Percentiles rank a stretch among this genome's conserved stretches.
phyloP scores from a whole-genome alignment of 2,329 filamentous ascomycete species.

The Didymella sp. region DNA sequence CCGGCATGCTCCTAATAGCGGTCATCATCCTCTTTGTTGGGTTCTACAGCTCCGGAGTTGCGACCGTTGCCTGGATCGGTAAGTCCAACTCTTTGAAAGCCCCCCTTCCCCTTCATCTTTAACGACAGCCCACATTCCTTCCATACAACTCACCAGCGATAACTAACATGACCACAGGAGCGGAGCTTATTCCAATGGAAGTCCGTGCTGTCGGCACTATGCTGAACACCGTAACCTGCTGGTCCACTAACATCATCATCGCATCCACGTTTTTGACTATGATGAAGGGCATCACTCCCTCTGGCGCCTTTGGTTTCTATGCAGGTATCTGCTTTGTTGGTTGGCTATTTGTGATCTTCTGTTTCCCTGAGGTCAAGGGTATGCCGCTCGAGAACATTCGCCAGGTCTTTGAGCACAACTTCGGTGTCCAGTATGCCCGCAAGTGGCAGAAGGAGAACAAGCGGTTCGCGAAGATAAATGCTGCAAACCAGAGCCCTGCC shows the following conservation, averaged over 20 bases:
- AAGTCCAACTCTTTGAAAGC: constrained; percentile 7
- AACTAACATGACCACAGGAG: not conserved
- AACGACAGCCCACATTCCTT: not conserved
- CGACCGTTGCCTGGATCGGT: constrained; percentile 47
- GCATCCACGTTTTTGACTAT: constrained; percentile 49
- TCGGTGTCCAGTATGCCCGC: constrained; percentile 45
- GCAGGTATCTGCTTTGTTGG: constrained; percentile 47
- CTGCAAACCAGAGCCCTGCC: constrained; percentile 24
- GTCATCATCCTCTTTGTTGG: constrained; percentile 49
- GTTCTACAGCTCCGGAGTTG: constrained; percentile 45
- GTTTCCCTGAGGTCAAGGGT: constrained; percentile 48
- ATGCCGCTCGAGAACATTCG: constrained; percentile 48
- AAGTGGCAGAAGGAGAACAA: constrained; percentile 50
- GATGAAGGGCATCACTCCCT: constrained; percentile 50
- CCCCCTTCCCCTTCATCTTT: not conserved
- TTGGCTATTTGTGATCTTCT: constrained; percentile 47
- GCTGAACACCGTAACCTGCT: constrained; percentile 44
- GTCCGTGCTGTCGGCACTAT: constrained; percentile 50
- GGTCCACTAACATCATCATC: constrained; percentile 48
- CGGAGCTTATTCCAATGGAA: constrained; percentile 48
- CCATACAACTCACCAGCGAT: not conserved
- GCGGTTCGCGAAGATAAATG: constrained; percentile 39
- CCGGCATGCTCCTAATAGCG: constrained; percentile 47
- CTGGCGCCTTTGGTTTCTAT: constrained; percentile 51
- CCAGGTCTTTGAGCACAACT: constrained; percentile 47